Evolutionary conservation across 192 early-diverging fungal genomes (phyloP), one percentile per base, ranked within the genome.

Genomic region (Oehlia diaphana): DNA sequence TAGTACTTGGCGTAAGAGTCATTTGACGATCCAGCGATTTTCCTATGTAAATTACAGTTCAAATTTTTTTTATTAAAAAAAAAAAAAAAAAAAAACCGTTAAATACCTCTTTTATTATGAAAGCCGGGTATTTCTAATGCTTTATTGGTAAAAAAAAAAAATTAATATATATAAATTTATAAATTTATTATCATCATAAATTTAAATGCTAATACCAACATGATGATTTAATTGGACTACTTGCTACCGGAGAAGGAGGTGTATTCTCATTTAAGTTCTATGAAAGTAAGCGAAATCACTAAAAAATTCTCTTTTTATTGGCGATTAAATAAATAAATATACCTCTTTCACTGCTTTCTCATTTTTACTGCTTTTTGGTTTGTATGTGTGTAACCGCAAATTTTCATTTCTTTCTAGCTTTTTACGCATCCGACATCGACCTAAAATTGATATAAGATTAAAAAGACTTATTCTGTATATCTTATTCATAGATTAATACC

Each of bases 381-480:
- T 70, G 79, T 86, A 88, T 21, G 82, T 62, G 61, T 82, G 79
- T 19, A 80, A 39, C 49, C 78, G 64, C 4, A 75, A 61, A 33
- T 83, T 80, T 21, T 76, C 64, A 65, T 89, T 83, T 26, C 73
- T 42, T 50, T 86, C 83, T 50, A 92, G 69, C 68, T 92, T 92
- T 76, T 87, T 87, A 39, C 91, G 83, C 64, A 87, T 90, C 31
- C 89, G 77, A 26, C 78, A 74, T 21, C 76, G 66, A 14, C 78
- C 89, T 80, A 47, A 68, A 19, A 44, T 70, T 9, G 21, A 19
- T 42, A 70, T n/a, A 42, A 33, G 14, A 1, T 44, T 19, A 31
- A 37, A 69, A 69, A 4, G 12, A 69, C 16, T 2, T 19, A 31
- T 21, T 37, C 8, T 16, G 44, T 47, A 47, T 44, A n/a, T 70